Evolutionary conservation across 768 basidiomycete genomes (phyloP).

Genomic region (Termitomyces sp.): DNA sequence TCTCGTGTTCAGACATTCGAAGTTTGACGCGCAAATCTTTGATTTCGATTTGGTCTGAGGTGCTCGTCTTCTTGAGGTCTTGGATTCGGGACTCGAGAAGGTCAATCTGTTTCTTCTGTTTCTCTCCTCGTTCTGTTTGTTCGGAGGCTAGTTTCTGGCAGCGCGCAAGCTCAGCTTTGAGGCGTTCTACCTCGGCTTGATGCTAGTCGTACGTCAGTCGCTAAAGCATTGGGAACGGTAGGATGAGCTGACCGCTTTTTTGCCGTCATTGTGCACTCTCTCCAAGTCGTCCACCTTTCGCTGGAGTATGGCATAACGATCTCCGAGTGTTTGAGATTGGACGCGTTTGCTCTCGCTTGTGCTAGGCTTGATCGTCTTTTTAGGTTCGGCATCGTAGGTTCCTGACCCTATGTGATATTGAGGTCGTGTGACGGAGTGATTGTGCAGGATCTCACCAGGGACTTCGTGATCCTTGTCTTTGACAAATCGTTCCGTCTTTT

Average conservation of each 20-base stretch:
- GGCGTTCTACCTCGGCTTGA: constrained; percentile 54
- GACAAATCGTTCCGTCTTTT: constrained; percentile 52
- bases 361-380: constrained; percentile 26
- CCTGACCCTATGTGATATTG: constrained; percentile 31
- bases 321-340: constrained; percentile 27
- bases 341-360: constrained; percentile 18
- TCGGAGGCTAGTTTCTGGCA: constrained; percentile 48
- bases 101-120: constrained; percentile 62
- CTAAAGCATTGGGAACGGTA: background rate
- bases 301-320: constrained; percentile 56
- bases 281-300: constrained; percentile 66
- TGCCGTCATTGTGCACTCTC: constrained; percentile 59
- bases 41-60: constrained; percentile 56
- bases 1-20: constrained; percentile 57
- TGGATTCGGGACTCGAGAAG: constrained; percentile 56
- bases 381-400: constrained; percentile 25
- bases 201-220: constrained; percentile 42
- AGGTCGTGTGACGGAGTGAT: background rate
- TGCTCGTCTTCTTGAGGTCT: constrained; percentile 52
- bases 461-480: constrained; percentile 41
- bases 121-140: constrained; percentile 52
- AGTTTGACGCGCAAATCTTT: constrained; percentile 63
- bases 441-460: constrained; percentile 35
- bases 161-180: constrained; percentile 55
- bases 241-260: constrained; percentile 52